Evolutionary conservation across 2,329 filamentous ascomycete species (phyloP).

Genomic region (Xylariaceae sp.): DNA sequence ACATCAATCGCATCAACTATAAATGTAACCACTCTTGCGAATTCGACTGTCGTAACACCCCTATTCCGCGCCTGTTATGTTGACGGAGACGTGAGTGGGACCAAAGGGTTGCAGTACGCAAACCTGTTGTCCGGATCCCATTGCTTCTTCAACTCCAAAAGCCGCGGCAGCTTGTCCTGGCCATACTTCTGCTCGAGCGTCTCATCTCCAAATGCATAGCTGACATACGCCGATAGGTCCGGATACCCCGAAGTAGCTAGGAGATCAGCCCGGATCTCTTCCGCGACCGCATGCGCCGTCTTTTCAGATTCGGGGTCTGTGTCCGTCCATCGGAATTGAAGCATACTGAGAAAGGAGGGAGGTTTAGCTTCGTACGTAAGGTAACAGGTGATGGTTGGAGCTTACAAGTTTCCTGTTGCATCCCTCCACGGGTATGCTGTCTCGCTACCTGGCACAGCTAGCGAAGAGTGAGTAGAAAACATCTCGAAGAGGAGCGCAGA

Average conservation of each 20-base stretch:
- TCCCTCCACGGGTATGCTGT: constrained; percentile 30
- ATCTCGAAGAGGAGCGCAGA: constrained; percentile 10
- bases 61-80: no score
- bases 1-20: no score
- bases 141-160: constrained; percentile 4
- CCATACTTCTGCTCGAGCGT: constrained; percentile 8
- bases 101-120: constrained; percentile 19
- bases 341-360: constrained; percentile 14
- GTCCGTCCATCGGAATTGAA: constrained; percentile 12
- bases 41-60: no score
- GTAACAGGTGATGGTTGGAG: neutral
- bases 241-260: neutral
- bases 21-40: no score
- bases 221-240: constrained; percentile 13
- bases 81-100: no score
- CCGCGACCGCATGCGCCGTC: constrained; percentile 4
- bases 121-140: constrained; percentile 12
- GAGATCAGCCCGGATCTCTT: constrained; percentile 2
- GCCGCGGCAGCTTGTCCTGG: constrained; percentile 1
- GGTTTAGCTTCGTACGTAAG: no score
- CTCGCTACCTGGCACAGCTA: constrained; percentile 9
- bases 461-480: constrained; percentile 14
- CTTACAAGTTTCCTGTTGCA: constrained; percentile 17
- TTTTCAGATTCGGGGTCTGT: constrained; percentile 3
- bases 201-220: constrained; percentile 22